These are phyloP conservation scores for Lactifluus piperatus DNA, from an alignment of 768 basidiomycete species.

Conservation along the genomic window DNA sequence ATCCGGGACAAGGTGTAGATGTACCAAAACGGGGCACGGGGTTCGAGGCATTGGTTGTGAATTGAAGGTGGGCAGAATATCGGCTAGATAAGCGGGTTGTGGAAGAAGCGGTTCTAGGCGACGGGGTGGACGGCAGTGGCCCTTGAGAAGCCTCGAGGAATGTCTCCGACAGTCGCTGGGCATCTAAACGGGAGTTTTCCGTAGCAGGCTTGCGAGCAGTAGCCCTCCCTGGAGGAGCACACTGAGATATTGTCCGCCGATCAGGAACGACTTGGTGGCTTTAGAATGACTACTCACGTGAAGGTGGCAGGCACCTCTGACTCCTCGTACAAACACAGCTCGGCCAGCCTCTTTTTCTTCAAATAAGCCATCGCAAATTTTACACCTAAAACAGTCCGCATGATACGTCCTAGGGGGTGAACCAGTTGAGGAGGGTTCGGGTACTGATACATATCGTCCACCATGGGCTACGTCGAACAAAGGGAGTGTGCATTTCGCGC, in stretches of 20 bases:
- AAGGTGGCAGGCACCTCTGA: slow-evolving; percentile 59
- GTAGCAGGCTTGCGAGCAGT: slow-evolving; percentile 25
- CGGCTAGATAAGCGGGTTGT: slow-evolving; percentile 30
- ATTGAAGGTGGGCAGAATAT: slow-evolving; percentile 33
- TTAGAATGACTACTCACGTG: slow-evolving; percentile 34
- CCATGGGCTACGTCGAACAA: slow-evolving; percentile 51
- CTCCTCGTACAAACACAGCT: slow-evolving; percentile 61
- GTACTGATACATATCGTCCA: slow-evolving; percentile 65
- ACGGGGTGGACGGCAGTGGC: slow-evolving; percentile 21
- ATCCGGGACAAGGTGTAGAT: slow-evolving; percentile 62
- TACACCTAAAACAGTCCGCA: slow-evolving; percentile 67
- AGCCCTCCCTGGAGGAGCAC: slow-evolving; percentile 38
- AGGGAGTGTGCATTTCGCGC: slow-evolving; percentile 49
- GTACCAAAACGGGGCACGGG: slow-evolving; percentile 50
- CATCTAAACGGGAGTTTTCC: neutral
- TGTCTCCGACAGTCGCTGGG: slow-evolving; percentile 11
- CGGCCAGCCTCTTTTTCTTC: slow-evolving; percentile 52
- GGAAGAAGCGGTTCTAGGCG: slow-evolving; percentile 19
- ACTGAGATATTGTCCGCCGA: slow-evolving; percentile 27
- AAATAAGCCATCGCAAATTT: slow-evolving; percentile 54
- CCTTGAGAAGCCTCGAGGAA: neutral
- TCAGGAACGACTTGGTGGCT: neutral
- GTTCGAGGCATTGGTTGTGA: slow-evolving; percentile 30
- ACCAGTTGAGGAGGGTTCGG: slow-evolving; percentile 34
- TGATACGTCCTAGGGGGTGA: slow-evolving; percentile 57